These are phyloP conservation scores for Phytophthora pluvialis DNA, from an alignment of 352 stramenopile species.

Conservation along the genomic window DNA sequence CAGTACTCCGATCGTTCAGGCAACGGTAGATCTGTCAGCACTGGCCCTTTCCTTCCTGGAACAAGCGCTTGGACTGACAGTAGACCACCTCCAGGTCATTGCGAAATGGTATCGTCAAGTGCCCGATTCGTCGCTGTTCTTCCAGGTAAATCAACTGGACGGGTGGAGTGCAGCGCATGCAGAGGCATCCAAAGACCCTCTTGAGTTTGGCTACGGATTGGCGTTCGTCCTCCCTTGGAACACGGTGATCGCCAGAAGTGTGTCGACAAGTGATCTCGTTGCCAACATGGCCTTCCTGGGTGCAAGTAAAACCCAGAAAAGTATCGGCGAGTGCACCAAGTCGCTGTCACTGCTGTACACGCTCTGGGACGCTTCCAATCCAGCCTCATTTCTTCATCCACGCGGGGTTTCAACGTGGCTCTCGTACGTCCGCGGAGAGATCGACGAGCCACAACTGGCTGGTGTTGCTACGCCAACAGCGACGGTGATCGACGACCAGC, in stretches of 20 bases:
- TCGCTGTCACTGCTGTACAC: conserved; percentile 41
- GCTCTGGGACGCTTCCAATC: conserved; percentile 50
- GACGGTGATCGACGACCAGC: conserved; percentile 21
- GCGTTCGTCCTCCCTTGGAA: conserved; percentile 46
- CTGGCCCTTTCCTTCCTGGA: conserved; percentile 51
- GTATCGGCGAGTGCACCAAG: conserved; percentile 36
- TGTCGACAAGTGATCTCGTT: conserved; percentile 36
- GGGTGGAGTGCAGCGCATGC: conserved; percentile 36
- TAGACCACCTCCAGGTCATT: conserved; percentile 37
- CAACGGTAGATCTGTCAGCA: conserved; percentile 42
- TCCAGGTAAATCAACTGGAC: conserved; percentile 48
- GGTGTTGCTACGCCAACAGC: conserved; percentile 15
- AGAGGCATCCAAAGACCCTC: conserved; percentile 33
- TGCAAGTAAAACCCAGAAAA: conserved; percentile 1
- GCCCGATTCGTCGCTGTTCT: conserved; percentile 49
- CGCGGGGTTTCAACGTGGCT: conserved; percentile 39
- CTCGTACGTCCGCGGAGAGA: conserved; percentile 25
- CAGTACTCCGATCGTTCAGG: conserved; percentile 18
- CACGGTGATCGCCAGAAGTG: conserved; percentile 28
- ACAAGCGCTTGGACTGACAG: conserved; percentile 36
- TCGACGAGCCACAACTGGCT: conserved; percentile 21
- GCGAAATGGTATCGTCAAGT: conserved; percentile 51
- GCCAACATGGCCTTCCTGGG: conserved; percentile 37
- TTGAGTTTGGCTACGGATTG: conserved; percentile 56
- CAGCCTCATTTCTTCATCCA: conserved; percentile 46